Evolutionary conservation across 1,284 basidiomycete species (phyloP), one percentile per base, ranked within the genome.

Genomic region (Apiotrichum akiyoshidainum): DNA sequence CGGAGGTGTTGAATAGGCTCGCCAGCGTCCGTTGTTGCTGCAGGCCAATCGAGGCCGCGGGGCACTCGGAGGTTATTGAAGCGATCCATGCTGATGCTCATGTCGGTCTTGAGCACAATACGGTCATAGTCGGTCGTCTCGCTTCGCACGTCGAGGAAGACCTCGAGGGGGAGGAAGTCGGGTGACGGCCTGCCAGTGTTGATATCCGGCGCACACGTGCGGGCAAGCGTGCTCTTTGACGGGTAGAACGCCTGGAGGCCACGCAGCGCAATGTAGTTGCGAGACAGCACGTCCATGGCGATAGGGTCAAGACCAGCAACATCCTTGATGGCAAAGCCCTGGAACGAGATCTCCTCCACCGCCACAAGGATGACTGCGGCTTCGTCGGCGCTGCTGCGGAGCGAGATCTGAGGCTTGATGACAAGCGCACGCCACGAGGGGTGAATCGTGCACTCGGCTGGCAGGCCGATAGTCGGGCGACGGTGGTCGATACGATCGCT

Each of bases 161-260:
- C 89, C 76, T 97, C 94, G 16, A 95, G 80, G 5, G 95, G 95
- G 21, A 98, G 85, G 63, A 80, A 80, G 26, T 77, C 73, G n/a
- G 77, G 71, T 26, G 48, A 50, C 12, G 54, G 54, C 19, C 49
- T 39, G 22, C 46, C 35, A 19, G 37, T 52, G 37, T 50, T 47
- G 31, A 47, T 42, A 13, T 44, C 39, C 19, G 37, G 49, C 22
- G 34, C 35, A 16, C 48, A 50, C 16, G 35, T 54, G 54, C 65
- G 52, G 22, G 58, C 49, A 39, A 65, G 55, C 14, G 64, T 69
- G 52, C 59, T 64, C 13, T 72, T 5, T 81, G 82, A 22, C 0
- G 94, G 94, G 44, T 90, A 87, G 78, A 96, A 98, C 19, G 87
- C 86, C 73, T 99, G 94, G 34, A 98, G 80, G 5, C 90, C 90